Conservation (phyloP, 345 rosid species). For the Anastatica hierochuntica region DNA sequence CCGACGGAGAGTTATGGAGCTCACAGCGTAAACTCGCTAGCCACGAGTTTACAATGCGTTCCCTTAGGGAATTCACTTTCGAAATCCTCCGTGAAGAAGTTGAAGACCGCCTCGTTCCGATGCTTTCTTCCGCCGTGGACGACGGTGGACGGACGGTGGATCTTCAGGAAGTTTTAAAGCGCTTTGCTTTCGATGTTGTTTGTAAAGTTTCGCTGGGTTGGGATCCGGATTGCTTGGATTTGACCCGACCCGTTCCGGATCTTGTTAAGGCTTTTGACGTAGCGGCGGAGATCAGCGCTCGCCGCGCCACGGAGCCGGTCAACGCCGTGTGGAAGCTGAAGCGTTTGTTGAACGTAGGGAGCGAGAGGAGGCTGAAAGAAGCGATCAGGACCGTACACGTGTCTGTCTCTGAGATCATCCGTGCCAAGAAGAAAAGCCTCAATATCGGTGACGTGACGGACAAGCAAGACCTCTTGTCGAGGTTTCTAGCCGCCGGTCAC, state of each 20-base stretch:
- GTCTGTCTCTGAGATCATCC: constrained; percentile 30
- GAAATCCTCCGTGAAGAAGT: constrained; percentile 39
- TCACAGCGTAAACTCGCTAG: constrained; percentile 63
- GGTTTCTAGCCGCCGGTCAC: constrained; percentile 36
- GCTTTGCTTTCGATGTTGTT: constrained; percentile 49
- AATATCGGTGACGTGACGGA: constrained; percentile 3
- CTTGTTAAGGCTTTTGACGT: constrained; percentile 43
- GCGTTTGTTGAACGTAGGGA: constrained; percentile 40
- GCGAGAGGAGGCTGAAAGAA: constrained; percentile 44
- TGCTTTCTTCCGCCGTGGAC: constrained; percentile 33
- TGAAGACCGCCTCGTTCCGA: constrained; percentile 41
- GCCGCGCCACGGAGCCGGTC: constrained; percentile 42
- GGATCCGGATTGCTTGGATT: constrained; percentile 46
- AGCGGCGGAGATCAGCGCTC: constrained; percentile 47
- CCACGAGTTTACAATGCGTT: constrained; percentile 59
- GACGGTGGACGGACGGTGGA: constrained; percentile 29
- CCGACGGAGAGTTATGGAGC: constrained; percentile 68
- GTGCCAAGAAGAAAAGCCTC: constrained; percentile 25
- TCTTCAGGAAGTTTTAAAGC: constrained; percentile 44
- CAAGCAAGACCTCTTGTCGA: constrained; percentile 39
- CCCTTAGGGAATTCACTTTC: constrained; percentile 48
- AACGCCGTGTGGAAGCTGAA: constrained; percentile 56
- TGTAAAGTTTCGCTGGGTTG: constrained; percentile 44
- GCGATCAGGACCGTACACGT: constrained; percentile 35
- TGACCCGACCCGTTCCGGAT: constrained; percentile 30